Percentiles rank a stretch among this genome's conserved stretches.
Conservation (phyloP, 2,329 filamentous ascomycete species). For the Madurella fahalii region DNA sequence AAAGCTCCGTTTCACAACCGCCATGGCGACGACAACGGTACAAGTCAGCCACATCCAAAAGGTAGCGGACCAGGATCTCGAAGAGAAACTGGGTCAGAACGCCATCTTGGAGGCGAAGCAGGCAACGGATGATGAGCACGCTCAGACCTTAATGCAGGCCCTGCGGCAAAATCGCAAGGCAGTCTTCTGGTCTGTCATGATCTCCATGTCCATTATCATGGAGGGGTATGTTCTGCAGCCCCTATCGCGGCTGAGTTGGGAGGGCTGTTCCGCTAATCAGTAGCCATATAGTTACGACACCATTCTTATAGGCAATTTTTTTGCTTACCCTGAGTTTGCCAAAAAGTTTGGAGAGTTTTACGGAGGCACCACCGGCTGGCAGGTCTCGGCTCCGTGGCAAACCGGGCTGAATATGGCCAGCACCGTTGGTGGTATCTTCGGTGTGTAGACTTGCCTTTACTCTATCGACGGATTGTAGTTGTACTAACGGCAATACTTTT, state of each 20-base stretch:
- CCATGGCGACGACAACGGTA: slow-evolving; percentile 3
- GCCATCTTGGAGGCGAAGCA: slow-evolving; percentile 10
- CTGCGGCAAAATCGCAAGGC: slow-evolving; percentile 29
- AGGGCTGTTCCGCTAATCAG: neutral
- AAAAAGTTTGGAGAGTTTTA: slow-evolving; percentile 21
- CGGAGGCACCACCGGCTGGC: slow-evolving; percentile 16
- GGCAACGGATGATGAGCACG: slow-evolving; percentile 10
- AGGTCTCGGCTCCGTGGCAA: slow-evolving; percentile 51
- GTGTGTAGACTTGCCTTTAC: neutral
- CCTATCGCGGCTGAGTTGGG: neutral
- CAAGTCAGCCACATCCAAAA: slow-evolving; percentile 9
- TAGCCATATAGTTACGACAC: slow-evolving; percentile 25
- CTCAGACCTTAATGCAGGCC: slow-evolving; percentile 7
- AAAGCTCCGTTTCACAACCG: neutral
- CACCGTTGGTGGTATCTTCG: slow-evolving; percentile 34
- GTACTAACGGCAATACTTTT: neutral
- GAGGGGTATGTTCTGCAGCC: slow-evolving; percentile 27
- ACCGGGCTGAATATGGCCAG: slow-evolving; percentile 40
- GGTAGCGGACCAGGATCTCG: slow-evolving; percentile 8
- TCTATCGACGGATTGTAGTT: too few relatives aligned
- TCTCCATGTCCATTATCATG: slow-evolving; percentile 40
- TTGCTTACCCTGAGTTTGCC: slow-evolving; percentile 32
- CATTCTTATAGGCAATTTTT: slow-evolving; percentile 27
- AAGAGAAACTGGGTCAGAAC: slow-evolving; percentile 8
- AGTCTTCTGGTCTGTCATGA: slow-evolving; percentile 24